Evolutionary conservation across 108 stramenopile genomes (phyloP).

Genomic region (Hondaea fermentalgiana): DNA sequence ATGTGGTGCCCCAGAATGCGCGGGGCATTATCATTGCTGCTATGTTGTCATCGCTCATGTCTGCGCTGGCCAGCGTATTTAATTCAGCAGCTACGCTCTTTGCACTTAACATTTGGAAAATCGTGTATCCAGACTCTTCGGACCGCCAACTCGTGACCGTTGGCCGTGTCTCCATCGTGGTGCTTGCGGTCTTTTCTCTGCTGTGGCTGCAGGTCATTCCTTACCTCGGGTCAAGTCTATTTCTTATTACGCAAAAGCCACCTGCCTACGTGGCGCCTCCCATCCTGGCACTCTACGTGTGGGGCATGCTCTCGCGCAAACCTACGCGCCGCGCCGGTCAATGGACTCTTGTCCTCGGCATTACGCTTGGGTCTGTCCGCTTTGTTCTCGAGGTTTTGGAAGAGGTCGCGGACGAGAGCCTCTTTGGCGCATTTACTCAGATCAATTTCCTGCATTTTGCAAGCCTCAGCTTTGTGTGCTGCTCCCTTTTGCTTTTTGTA

Average conservation of each 20-base stretch:
- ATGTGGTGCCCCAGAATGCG: neutral
- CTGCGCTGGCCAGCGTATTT: neutral
- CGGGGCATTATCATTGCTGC: neutral
- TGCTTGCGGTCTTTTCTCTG: neutral
- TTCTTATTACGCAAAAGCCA: neutral
- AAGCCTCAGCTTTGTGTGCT: neutral
- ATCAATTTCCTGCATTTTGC: conserved; percentile 2
- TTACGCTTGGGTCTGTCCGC: neutral
- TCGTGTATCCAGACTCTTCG: neutral
- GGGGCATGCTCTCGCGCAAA: neutral
- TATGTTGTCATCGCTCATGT: neutral
- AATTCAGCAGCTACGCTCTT: neutral
- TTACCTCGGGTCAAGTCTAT: neutral
- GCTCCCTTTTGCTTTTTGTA: neutral
- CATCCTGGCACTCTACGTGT: neutral
- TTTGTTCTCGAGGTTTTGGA: neutral
- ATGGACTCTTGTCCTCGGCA: neutral
- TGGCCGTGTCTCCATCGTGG: neutral
- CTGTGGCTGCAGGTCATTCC: conserved; percentile 9
- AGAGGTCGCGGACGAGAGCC: neutral
- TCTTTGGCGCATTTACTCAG: neutral
- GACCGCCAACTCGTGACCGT: neutral
- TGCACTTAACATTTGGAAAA: neutral
- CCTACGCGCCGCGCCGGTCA: neutral
- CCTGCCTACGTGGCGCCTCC: neutral